phyloP scores from a whole-genome alignment of 495 filamentous ascomycete genomes.

The Sphaerosporella brunnea region DNA sequence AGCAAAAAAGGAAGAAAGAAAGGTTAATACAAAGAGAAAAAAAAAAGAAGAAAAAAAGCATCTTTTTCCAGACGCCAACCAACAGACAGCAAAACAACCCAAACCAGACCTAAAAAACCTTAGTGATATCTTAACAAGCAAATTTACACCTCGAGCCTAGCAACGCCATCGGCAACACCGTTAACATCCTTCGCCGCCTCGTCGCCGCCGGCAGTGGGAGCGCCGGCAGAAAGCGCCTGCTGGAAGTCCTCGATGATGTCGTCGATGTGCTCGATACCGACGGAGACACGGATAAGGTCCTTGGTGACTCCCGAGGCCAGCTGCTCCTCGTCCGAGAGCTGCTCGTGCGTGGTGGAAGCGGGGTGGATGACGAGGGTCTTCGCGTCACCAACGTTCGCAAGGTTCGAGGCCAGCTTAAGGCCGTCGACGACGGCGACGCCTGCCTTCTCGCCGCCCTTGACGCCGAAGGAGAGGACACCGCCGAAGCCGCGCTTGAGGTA shows the following conservation, averaged over 20 bases:
- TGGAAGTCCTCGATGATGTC: slow-evolving; percentile 95
- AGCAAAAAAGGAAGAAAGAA: no score
- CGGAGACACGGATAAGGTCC: slow-evolving; percentile 89
- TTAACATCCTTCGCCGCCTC: slow-evolving; percentile 5
- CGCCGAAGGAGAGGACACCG: slow-evolving; percentile 81
- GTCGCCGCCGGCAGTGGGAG: slow-evolving; percentile 17
- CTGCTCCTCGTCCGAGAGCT: slow-evolving; percentile 71
- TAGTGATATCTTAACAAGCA: no score
- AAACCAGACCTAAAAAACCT: no score
- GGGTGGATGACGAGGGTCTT: slow-evolving; percentile 96
- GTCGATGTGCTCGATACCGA: slow-evolving; percentile 94
- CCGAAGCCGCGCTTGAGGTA: slow-evolving; percentile 80
- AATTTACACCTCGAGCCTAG: slow-evolving; percentile 16
- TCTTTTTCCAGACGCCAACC: no score
- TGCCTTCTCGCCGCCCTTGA: slow-evolving; percentile 68
- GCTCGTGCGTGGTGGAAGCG: slow-evolving; percentile 91
- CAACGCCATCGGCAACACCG: slow-evolving; percentile 8
- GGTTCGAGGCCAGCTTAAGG: slow-evolving; percentile 86
- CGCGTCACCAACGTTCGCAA: slow-evolving; percentile 61
- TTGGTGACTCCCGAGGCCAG: slow-evolving; percentile 67
- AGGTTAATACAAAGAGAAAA: no score
- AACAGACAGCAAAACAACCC: no score
- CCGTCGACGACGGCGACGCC: slow-evolving; percentile 80
- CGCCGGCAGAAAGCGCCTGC: slow-evolving; percentile 56
- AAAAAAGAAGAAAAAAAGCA: no score